Evolutionary conservation across 2,329 filamentous ascomycete species (phyloP).

Genomic region (Phaeosphaeriaceae sp.): DNA sequence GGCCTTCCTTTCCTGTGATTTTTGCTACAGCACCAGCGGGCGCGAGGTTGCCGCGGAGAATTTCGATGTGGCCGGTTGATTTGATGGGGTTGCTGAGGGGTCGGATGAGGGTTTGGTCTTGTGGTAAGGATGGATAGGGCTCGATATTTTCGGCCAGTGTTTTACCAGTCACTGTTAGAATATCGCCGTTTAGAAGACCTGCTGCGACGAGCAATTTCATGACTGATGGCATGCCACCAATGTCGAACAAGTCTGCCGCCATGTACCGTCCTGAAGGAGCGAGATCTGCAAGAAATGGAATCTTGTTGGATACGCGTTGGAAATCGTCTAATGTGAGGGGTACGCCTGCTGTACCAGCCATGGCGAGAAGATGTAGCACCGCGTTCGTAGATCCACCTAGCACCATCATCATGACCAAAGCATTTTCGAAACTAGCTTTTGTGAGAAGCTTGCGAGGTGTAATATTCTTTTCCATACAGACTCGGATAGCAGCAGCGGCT

Average conservation of each 20-base stretch:
- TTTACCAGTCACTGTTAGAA: constrained; percentile 83
- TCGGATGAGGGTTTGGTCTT: constrained; percentile 82
- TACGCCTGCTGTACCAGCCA: constrained; percentile 84
- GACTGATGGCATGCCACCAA: constrained; percentile 84
- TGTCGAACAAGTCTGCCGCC: constrained; percentile 86
- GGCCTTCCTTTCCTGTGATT: constrained; percentile 94
- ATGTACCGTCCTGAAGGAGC: constrained; percentile 83
- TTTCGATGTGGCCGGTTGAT: constrained; percentile 82
- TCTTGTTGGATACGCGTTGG: constrained; percentile 79
- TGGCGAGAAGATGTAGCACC: constrained; percentile 86
- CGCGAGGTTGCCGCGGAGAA: constrained; percentile 85
- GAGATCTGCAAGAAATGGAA: constrained; percentile 85
- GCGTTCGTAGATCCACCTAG: constrained; percentile 91
- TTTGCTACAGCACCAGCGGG: constrained; percentile 92
- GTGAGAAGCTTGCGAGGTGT: constrained; percentile 81
- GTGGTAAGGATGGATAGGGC: constrained; percentile 76
- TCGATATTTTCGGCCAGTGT: constrained; percentile 83
- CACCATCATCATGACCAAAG: constrained; percentile 87
- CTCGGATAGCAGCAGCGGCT: constrained; percentile 76
- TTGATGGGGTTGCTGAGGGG: constrained; percentile 86
- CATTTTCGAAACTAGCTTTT: constrained; percentile 83
- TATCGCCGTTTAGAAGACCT: constrained; percentile 75
- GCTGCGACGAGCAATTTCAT: constrained; percentile 84
- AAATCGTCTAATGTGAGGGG: constrained; percentile 81
- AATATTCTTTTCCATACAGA: constrained; percentile 83